Conservation (phyloP, 371 early-diverging fungal genomes). For the Rhizomucor pusillus region DNA sequence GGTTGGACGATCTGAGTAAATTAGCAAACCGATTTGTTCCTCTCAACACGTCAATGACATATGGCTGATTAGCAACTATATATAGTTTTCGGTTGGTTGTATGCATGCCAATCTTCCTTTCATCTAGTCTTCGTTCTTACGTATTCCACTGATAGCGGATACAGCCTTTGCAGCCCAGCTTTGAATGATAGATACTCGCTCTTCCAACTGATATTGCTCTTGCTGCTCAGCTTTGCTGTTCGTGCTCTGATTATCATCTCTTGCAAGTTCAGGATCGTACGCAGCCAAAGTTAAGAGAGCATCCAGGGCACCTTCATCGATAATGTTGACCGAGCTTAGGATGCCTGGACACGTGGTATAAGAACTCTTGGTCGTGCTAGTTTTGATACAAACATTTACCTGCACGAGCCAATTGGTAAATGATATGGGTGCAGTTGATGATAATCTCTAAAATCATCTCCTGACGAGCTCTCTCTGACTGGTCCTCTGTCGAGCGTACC, state of each 20-base stretch:
- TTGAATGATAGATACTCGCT: slow-evolving; percentile 30
- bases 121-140: slow-evolving; percentile 15
- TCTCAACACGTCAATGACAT: slow-evolving; percentile 36
- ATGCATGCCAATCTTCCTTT: too few species aligned
- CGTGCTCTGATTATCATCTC: not conserved
- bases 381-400: slow-evolving; percentile 10
- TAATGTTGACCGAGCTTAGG: slow-evolving; percentile 36
- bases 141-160: slow-evolving; percentile 39
- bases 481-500: not conserved
- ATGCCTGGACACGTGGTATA: slow-evolving; percentile 26
- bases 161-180: slow-evolving; percentile 44
- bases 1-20: slow-evolving; percentile 31
- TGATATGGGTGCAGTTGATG: slow-evolving; percentile 41
- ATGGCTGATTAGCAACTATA: slow-evolving; percentile 31
- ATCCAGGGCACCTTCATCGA: slow-evolving; percentile 37
- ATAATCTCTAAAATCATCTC: slow-evolving; percentile 32
- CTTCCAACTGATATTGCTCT: slow-evolving; percentile 19
- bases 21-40: slow-evolving; percentile 27
- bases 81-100: too few species aligned
- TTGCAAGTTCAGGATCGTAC: slow-evolving; percentile 17
- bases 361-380: too few species aligned
- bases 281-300: slow-evolving; percentile 29
- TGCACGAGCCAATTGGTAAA: slow-evolving; percentile 43
- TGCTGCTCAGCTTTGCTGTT: not conserved
- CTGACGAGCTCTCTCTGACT: slow-evolving; percentile 4